Base-by-base conservation (phyloP, 164 flowering plant species). In the Magnolia changhungtana region DNA sequence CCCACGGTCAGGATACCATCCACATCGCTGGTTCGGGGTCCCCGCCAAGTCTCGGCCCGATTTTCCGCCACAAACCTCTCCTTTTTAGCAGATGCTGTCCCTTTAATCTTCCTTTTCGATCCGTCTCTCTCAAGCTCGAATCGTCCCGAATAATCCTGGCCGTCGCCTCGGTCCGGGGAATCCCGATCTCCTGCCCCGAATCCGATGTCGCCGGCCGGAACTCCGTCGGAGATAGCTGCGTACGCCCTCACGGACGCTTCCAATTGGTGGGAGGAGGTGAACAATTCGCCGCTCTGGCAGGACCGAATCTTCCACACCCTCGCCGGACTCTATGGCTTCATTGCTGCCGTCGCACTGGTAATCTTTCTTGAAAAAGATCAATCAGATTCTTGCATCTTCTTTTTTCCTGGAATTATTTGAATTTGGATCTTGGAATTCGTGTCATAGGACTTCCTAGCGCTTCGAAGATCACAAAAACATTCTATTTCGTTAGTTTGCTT, bases 231-330 rank as follows among this genome's bases (percentile, higher is more conserved):
- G 77, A 84, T 86, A 76, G 74, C 75, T 67, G 83, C 90, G 63
- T 76, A 63, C 74, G 78, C 71, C 19, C 76, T 91, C 11, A 83
- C 27, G 58, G 82, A 81, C 31, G 88, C 92, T 7, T 79, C 83
- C 10, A 84, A 61, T 78, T 92, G 97, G 98, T 95, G 98, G 98
- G 78, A 87, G 3, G 87, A 89, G 0, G 79, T 90, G 8, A 92
- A 95, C 76, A 72, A 83, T 3, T 93, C 98, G 1, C 69, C 78
- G 11, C 10, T 83, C 6, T 95, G 97, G 95, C 98, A 95, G 83
- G 88, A 90, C 82, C 90, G 93, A 18, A 87, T 91, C 72, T 95
- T 90, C 76, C 90, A 89, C 78, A 70, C 87, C 55, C 94, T 95
- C 73, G 86, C 94, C 37, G 91, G 78, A 3, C 90, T 93, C 31